Evolutionary conservation across 1,284 basidiomycete species (phyloP), one percentile per base, ranked within the genome.

Genomic region (Rhodotorula sp.): DNA sequence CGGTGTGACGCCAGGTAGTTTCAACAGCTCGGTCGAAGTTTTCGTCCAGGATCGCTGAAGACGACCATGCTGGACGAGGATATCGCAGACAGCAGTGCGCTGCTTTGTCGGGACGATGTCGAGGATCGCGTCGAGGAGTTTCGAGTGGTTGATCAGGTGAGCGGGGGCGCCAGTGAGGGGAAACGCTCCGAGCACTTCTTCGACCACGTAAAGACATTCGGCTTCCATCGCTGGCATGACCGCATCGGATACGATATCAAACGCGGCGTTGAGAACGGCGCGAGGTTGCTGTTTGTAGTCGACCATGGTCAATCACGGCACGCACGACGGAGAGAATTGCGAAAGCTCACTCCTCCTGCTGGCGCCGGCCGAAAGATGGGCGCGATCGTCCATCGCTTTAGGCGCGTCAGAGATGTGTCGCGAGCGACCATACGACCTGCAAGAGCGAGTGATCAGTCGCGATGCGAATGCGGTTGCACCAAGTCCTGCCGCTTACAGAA

Each of bases 361-460:
- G 65, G 47, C 0, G 72, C 55, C 2, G 57, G 57, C 12, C 77
- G 68, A 47, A 72, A 78, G 34, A 78, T 70, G 7, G 75, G 76
- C 4, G 73, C 76, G 57, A 78, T 77, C 10, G 74, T 77, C 74
- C 76, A 79, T 5, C 77, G 71, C 59, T 79, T 79, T 48, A 79
- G 64, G 23, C 78, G 77, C 31, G 72, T 76, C 19, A 78, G 65
- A 0, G 72, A 64, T 5, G 74, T 63, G 23, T 79, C 77, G 31
- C 78, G 74, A 16, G 78, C 78, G 12, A 79, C 72, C 71, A 78
- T 77, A 12, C 77, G 75, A 21, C 77, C 76, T 67, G 69, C 69
- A 5, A 19, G 57, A 2, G 6, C 54, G 43, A 14, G 34, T 14
- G 0, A 58, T 64, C 50, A 58, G 47, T 15, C 4, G 19, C 5